Evolutionary conservation across 2,329 filamentous ascomycete genomes (phyloP).

Genomic region (Colletotrichum nymphaeae): DNA sequence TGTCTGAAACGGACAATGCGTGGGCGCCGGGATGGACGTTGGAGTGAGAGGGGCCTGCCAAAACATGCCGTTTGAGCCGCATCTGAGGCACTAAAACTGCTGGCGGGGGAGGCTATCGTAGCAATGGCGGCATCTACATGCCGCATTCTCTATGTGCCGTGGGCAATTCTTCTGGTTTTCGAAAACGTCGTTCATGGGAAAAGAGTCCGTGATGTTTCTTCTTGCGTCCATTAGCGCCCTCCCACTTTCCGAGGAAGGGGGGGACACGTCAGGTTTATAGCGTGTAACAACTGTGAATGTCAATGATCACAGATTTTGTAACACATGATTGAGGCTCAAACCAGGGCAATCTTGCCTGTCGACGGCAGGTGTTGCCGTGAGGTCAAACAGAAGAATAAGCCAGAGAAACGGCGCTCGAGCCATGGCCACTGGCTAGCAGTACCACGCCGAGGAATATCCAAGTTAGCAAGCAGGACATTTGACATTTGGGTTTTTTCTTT

Average conservation of each 20-base stretch:
- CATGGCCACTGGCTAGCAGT: background rate
- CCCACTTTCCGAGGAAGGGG: conserved; percentile 25
- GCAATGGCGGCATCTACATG: conserved; percentile 6
- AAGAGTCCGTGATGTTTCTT: conserved; percentile 21
- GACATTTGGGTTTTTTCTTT: conserved; percentile 8
- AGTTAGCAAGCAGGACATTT: background rate
- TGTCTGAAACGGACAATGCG: conserved; percentile 34
- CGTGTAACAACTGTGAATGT: conserved; percentile 5
- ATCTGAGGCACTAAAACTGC: conserved; percentile 20
- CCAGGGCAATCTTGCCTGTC: background rate
- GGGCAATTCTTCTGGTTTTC: conserved; percentile 1
- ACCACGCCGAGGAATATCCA: conserved; percentile 1
- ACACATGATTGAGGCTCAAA: background rate
- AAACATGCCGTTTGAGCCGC: conserved; percentile 34
- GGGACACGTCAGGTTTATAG: conserved; percentile 12
- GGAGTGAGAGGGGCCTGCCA: conserved; percentile 12
- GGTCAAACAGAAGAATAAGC: conserved; percentile 7
- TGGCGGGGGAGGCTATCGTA: background rate
- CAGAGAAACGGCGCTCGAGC: conserved; percentile 17
- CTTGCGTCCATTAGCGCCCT: background rate
- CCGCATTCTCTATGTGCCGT: conserved; percentile 1
- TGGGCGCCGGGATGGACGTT: conserved; percentile 30
- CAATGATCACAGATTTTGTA: conserved; percentile 5
- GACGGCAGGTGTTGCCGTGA: conserved; percentile 14
- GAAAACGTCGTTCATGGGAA: background rate